Base-by-base conservation (phyloP, 2,329 filamentous ascomycete genomes). In the Parascedosporium putredinis region DNA sequence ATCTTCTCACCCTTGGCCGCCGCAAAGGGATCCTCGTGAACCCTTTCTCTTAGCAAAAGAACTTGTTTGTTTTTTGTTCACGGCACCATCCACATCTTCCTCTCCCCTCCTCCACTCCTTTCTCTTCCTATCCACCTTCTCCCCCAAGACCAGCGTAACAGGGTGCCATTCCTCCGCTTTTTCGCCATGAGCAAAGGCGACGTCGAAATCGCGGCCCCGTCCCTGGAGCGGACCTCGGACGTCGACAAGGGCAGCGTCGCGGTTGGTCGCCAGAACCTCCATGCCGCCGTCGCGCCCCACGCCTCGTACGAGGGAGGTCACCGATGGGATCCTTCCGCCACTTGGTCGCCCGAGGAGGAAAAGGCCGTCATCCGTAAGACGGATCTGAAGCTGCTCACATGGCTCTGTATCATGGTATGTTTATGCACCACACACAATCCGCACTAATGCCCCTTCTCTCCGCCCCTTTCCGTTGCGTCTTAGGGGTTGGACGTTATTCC, bases 281-380 rank as follows among this genome's bases (percentile, higher is more conserved):
- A 1, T 59, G 62, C 14, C 46, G 56, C 58, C 23, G 51, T 65
- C 8, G 57, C 56, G 2, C 61, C 64, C 4, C 58, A 64, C 45
- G 58, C 60, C 16, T 52, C 53, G 12, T 71, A 71, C 51, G 69
- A 72, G 47, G 68, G 68, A 34, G 57, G 57, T 27, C 69, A 71
- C 54, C 63, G 68, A 38, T 71, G 61, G 57, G 68, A 71, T 51
- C 70, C 70, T 65, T 67, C 0, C 45, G 62, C 61, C 5, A 60
- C 59, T 42, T 84, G 80, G 80, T 72, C 74, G 14, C 61, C 68
- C 3, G 68, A 70, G 29, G 80, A 84, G 57, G 80, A 83, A 62
- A 71, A 64, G 54, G 65, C 58, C 10, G 64, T 80, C 3, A 70
- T 83, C 23, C 64, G 75, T n/a, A 69, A 67, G 55, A 71, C 67